phyloP scores from a whole-genome alignment of 768 basidiomycete species.

The Leucosporidium scottii region DNA sequence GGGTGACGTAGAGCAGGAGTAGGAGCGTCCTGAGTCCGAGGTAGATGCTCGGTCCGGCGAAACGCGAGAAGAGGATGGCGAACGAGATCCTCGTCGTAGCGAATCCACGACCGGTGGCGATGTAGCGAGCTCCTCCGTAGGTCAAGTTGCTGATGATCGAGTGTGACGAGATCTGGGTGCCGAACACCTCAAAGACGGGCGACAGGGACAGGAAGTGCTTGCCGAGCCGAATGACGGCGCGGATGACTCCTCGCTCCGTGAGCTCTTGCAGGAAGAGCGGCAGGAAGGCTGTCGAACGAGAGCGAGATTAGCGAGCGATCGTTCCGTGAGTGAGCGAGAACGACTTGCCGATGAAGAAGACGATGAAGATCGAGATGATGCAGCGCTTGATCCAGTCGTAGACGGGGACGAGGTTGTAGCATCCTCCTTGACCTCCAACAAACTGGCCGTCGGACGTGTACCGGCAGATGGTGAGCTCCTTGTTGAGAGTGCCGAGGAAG shows the following conservation, averaged over 20 bases:
- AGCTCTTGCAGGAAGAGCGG: conserved; percentile 57
- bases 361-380: conserved; percentile 96
- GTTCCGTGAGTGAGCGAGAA: conserved; percentile 55
- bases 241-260: conserved; percentile 86
- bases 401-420: conserved; percentile 88
- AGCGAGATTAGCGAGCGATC: conserved; percentile 67
- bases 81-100: conserved; percentile 93
- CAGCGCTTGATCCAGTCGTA: conserved; percentile 93
- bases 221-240: conserved; percentile 79
- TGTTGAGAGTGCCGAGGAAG: conserved; percentile 86
- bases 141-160: conserved; percentile 95
- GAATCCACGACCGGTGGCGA: conserved; percentile 97
- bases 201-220: conserved; percentile 94
- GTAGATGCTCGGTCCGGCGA: conserved; percentile 97
- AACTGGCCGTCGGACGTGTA: conserved; percentile 67
- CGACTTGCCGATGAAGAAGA: conserved; percentile 64
- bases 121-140: conserved; percentile 96
- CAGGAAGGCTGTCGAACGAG: conserved; percentile 41
- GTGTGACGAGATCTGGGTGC: conserved; percentile 95
- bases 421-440: conserved; percentile 70
- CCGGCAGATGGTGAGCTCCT: conserved; percentile 67
- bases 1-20: conserved; percentile 86
- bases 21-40: conserved; percentile 88
- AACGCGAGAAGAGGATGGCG: conserved; percentile 91
- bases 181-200: conserved; percentile 94